phyloP scores from a whole-genome alignment of 495 filamentous ascomycete genomes.

The Entonaema liquescens region DNA sequence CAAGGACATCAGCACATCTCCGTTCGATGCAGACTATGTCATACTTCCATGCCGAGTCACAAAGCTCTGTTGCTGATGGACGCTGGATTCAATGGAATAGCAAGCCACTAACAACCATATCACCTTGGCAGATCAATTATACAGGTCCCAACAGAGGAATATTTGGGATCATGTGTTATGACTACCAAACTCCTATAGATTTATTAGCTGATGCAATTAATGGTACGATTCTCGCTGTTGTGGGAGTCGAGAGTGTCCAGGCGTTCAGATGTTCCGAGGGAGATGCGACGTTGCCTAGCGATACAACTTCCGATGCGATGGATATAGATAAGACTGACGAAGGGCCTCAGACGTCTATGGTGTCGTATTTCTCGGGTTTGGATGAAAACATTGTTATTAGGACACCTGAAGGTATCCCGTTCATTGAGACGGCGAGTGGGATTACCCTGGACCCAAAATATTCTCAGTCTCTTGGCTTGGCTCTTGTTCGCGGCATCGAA shows the following conservation, averaged over 20 bases:
- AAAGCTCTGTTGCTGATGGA: not conserved
- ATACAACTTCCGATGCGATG: conserved; percentile 16
- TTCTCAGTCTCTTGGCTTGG: conserved; percentile 59
- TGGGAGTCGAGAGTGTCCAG: conserved; percentile 46
- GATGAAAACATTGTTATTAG: conserved; percentile 6
- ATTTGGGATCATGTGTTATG: conserved; percentile 56
- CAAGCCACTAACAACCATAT: conserved; percentile 48
- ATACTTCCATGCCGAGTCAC: conserved; percentile 69
- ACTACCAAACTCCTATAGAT: conserved; percentile 52
- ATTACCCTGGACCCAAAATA: conserved; percentile 55
- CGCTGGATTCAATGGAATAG: conserved; percentile 49
- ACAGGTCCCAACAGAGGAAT: conserved; percentile 44
- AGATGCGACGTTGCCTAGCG: conserved; percentile 1
- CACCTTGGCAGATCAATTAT: conserved; percentile 55
- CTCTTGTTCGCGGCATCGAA: conserved; percentile 65
- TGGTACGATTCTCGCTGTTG: conserved; percentile 53
- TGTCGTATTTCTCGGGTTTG: conserved; percentile 12
- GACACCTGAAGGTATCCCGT: conserved; percentile 50
- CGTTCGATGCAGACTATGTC: conserved; percentile 83
- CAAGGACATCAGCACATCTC: conserved; percentile 72
- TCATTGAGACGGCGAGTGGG: conserved; percentile 52
- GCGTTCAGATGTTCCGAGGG: conserved; percentile 48
- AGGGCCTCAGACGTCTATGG: not conserved
- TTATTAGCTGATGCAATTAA: conserved; percentile 56
- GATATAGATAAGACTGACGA: conserved; percentile 26